These are phyloP conservation scores for Podosphaera xanthii DNA, from an alignment of 2,329 filamentous ascomycete genomes.

Conservation along the genomic window DNA sequence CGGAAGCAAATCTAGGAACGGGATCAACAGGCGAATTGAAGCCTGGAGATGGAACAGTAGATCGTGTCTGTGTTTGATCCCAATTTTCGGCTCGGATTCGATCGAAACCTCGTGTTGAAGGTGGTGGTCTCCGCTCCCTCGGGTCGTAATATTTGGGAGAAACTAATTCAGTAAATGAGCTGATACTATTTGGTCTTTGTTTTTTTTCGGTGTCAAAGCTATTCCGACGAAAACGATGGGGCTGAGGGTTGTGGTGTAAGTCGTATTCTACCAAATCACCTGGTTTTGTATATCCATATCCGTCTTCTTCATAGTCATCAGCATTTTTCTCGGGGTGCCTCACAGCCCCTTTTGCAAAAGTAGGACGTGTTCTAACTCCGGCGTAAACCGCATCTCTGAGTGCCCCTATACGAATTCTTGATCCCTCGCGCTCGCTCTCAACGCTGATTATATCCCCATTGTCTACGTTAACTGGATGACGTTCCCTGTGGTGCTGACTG, in stretches of 20 bases:
- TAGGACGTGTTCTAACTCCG: constrained; percentile 7
- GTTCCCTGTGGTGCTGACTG: constrained; percentile 16
- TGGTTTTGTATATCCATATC: constrained; percentile 40
- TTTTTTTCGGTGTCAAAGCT: constrained; percentile 26
- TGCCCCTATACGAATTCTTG: constrained; percentile 7
- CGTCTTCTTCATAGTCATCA: constrained; percentile 29
- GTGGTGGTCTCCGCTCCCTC: constrained; percentile 31
- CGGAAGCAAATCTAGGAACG: constrained; percentile 9
- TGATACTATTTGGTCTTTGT: constrained; percentile 13
- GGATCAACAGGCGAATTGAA: not conserved
- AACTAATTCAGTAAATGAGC: constrained; percentile 11
- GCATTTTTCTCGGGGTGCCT: constrained; percentile 21
- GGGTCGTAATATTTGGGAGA: constrained; percentile 18
- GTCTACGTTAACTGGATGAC: constrained; percentile 26
- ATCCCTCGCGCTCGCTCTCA: constrained; percentile 8
- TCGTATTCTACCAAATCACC: constrained; percentile 39
- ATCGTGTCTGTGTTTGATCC: constrained; percentile 23
- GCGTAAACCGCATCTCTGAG: constrained; percentile 10
- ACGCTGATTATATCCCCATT: constrained; percentile 22
- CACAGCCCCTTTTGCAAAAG: constrained; percentile 8
- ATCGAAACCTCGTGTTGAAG: constrained; percentile 47
- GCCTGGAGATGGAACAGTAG: constrained; percentile 19
- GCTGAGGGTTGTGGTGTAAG: constrained; percentile 25
- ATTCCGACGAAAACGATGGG: constrained; percentile 24
- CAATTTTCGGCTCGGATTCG: constrained; percentile 30